Percentiles rank a stretch among this genome's conserved stretches.
These are phyloP conservation scores for Ceratocystis harringtonii DNA, from an alignment of 2,329 filamentous ascomycete genomes.

Conservation along the genomic window DNA sequence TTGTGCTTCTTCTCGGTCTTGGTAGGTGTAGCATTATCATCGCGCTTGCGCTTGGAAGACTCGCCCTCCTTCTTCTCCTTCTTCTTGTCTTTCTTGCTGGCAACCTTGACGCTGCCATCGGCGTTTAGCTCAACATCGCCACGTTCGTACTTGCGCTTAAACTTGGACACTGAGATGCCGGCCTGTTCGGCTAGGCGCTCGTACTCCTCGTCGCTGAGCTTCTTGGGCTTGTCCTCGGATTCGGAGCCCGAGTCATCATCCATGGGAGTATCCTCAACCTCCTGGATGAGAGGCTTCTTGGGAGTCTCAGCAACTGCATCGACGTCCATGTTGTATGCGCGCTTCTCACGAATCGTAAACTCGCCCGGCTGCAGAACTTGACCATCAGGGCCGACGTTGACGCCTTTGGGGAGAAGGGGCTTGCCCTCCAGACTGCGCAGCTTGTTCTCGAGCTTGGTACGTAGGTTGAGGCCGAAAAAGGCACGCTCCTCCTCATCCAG, in stretches of 20 bases:
- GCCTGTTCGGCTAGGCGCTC: slow-evolving; percentile 48
- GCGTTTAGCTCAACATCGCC: slow-evolving; percentile 54
- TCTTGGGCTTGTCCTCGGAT: slow-evolving; percentile 22
- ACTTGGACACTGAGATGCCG: slow-evolving; percentile 59
- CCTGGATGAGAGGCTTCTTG: slow-evolving; percentile 34
- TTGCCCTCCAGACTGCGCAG: slow-evolving; percentile 77
- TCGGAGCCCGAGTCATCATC: slow-evolving; percentile 27
- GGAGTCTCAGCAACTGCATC: slow-evolving; percentile 52
- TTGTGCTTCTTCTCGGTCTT: slow-evolving; percentile 46
- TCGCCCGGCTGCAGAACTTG: slow-evolving; percentile 51
- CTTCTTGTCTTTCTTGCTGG: slow-evolving; percentile 65
- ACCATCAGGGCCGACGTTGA: slow-evolving; percentile 60
- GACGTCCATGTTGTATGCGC: slow-evolving; percentile 88
- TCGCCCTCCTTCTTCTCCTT: slow-evolving; percentile 43
- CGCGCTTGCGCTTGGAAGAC: slow-evolving; percentile 47
- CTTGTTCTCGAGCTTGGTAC: slow-evolving; percentile 60
- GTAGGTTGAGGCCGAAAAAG: slow-evolving; percentile 57
- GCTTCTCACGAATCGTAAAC: slow-evolving; percentile 81
- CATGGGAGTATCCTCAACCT: slow-evolving; percentile 28
- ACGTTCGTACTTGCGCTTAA: slow-evolving; percentile 62
- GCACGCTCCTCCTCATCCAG: slow-evolving; percentile 80
- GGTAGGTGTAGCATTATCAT: slow-evolving; percentile 32
- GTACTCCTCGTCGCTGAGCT: slow-evolving; percentile 24
- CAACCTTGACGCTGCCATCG: slow-evolving; percentile 49
- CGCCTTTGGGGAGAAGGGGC: slow-evolving; percentile 62